Percentiles rank a stretch among this genome's conserved stretches.
phyloP scores from a whole-genome alignment of 2,329 filamentous ascomycete species.

The Fusarium newnesense region DNA sequence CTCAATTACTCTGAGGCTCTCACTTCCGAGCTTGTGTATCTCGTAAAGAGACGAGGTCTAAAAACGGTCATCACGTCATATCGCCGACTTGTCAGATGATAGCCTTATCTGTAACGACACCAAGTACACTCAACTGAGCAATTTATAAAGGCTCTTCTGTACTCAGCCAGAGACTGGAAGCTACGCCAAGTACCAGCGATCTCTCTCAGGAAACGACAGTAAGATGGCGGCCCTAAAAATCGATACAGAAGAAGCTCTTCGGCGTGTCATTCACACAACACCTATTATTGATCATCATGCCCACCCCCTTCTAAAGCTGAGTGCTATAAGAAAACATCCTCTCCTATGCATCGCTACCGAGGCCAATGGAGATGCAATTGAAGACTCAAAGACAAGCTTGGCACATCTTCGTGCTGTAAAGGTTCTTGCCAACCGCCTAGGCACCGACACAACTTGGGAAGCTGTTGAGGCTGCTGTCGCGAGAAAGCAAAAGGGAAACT shows the following conservation, averaged over 20 bases:
- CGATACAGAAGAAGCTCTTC: slow-evolving; percentile 42
- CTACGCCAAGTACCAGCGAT: neutral
- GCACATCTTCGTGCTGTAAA: slow-evolving; percentile 76
- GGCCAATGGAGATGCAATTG: slow-evolving; percentile 74
- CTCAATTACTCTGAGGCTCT: neutral
- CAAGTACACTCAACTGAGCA: neutral
- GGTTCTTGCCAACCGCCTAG: slow-evolving; percentile 73
- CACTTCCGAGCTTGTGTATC: neutral
- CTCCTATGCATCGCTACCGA: slow-evolving; percentile 75
- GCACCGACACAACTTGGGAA: slow-evolving; percentile 71
- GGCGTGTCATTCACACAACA: slow-evolving; percentile 58
- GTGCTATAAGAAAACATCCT: slow-evolving; percentile 58
- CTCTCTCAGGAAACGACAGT: neutral
- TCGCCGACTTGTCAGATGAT: neutral
- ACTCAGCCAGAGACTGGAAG: neutral
- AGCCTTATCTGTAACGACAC: neutral
- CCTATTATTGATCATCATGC: slow-evolving; percentile 81
- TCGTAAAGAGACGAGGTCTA: neutral
- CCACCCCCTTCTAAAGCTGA: slow-evolving; percentile 71
- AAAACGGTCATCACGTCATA: neutral
- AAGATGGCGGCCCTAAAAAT: slow-evolving; percentile 27
- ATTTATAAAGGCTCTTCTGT: neutral
- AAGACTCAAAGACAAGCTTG: slow-evolving; percentile 69
- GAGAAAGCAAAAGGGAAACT: slow-evolving; percentile 55
- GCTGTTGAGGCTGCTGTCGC: slow-evolving; percentile 58